These are phyloP conservation scores for Cyclocybe aegerita DNA, from an alignment of 768 basidiomycete species.

Conservation along the genomic window DNA sequence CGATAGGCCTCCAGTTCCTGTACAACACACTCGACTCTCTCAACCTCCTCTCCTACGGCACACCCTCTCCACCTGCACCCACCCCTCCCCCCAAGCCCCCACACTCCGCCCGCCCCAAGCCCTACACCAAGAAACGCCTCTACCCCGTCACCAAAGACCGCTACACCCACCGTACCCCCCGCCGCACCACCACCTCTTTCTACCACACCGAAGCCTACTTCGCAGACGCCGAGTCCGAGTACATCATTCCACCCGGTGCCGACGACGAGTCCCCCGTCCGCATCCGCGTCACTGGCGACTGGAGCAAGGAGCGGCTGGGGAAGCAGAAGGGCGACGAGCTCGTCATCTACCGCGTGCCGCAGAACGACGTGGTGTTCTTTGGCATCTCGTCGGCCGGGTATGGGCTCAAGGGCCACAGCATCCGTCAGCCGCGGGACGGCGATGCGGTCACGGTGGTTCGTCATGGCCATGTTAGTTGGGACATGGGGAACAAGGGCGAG, in stretches of 20 bases:
- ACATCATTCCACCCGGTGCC: constrained; percentile 11
- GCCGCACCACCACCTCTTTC: neutral
- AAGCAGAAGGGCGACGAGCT: constrained; percentile 14
- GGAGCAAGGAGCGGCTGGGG: constrained; percentile 7
- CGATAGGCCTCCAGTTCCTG: no score
- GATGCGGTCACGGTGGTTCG: constrained; percentile 15
- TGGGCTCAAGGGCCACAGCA: constrained; percentile 6
- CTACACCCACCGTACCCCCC: constrained; percentile 1
- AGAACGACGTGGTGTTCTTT: constrained; percentile 6
- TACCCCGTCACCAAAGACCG: constrained; percentile 7
- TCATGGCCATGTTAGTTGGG: constrained; percentile 17
- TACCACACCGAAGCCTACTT: constrained; percentile 7
- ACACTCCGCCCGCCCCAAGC: no score
- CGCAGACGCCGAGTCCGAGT: constrained; percentile 18
- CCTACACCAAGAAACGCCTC: no score
- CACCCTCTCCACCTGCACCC: no score
- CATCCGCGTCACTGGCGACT: constrained; percentile 15
- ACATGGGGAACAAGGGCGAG: constrained; percentile 13
- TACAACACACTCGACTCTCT: neutral
- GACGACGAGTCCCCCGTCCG: constrained; percentile 7
- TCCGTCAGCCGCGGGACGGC: constrained; percentile 13
- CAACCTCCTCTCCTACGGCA: no score
- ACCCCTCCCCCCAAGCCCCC: no score
- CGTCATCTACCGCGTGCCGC: constrained; percentile 19
- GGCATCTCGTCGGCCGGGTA: neutral